These are phyloP conservation scores for Ophiostoma triangulosporum DNA, from an alignment of 2,329 filamentous ascomycete species.

Conservation along the genomic window DNA sequence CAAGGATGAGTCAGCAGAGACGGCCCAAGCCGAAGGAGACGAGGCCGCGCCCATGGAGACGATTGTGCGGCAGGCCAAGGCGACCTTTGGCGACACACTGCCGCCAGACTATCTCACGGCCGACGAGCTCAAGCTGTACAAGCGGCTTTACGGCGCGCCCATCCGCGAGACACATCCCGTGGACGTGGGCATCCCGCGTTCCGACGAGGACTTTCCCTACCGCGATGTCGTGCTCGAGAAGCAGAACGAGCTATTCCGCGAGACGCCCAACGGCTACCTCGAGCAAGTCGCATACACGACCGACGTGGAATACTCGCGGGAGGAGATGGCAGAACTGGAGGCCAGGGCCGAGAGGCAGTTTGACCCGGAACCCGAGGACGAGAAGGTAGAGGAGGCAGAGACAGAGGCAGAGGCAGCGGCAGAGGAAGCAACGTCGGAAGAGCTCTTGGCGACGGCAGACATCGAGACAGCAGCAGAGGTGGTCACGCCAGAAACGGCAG, in stretches of 20 bases:
- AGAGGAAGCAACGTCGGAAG: background rate
- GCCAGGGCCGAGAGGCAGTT: background rate
- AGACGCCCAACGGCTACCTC: conserved; percentile 40
- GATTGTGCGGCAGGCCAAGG: conserved; percentile 56
- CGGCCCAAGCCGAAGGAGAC: background rate
- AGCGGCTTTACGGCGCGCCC: conserved; percentile 68
- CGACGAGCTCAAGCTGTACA: conserved; percentile 63
- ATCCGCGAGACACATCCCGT: conserved; percentile 46
- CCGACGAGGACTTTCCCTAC: conserved; percentile 13
- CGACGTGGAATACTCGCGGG: background rate
- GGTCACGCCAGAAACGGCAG: too few species aligned
- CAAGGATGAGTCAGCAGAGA: background rate
- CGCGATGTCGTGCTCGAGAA: conserved; percentile 7
- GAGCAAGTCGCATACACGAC: conserved; percentile 48
- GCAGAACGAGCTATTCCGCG: conserved; percentile 37
- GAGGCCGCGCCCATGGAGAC: conserved; percentile 32
- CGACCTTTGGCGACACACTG: conserved; percentile 62
- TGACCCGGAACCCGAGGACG: background rate
- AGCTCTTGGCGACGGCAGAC: background rate
- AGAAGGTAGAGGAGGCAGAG: conserved; percentile 18
- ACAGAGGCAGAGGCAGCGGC: conserved; percentile 28
- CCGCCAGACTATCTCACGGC: conserved; percentile 56
- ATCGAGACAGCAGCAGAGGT: background rate
- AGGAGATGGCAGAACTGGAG: background rate
- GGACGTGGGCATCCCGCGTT: conserved; percentile 37